Base-by-base conservation (phyloP, 805 yeast species). In the Sugiyamaella floridensis region DNA sequence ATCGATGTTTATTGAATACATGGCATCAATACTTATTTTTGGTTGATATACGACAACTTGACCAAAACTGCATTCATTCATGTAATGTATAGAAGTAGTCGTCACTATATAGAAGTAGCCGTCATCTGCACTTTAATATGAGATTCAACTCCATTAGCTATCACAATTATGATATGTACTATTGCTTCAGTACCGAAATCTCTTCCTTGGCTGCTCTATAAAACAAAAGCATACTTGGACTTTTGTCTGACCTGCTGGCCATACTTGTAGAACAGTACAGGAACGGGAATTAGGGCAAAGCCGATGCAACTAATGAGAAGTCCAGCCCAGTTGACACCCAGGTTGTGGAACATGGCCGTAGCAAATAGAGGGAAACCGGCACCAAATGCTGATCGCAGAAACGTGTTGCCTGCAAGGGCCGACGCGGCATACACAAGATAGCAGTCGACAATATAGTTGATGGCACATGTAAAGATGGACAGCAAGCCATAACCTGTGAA, bases 291-390 rank as follows among this genome's bases (percentile, higher is more conserved):
- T 69, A 87, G 63, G 1, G 69, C 74, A 2, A 72, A 69, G 0
- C 83, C 82, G 48, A 86, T 72, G 52, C 82, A 73, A n/a, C 90
- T 89, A 40, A 87, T 63, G 26, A 86, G 65, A 37, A 86, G 71
- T 57, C 92, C 90, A 1, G 95, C 92, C 92, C 92, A 86, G 60
- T 86, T 82, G 43, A 75, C 76, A 42, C 87, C 86, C 80, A 86
- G 76, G 55, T 74, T 74, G 32, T 72, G 67, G 68, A 86, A 85
- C 92, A 87, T 83, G 59, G 76, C 82, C 2, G 76, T 70, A 0
- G 89, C 86, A 64, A 86, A 87, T 52, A 86, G 71, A 47, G 89
- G 89, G 77, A 82, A 82, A 0, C 80, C 81, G 32, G 85, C 86
- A 51, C 87, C 93, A 58, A 82, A 80, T 0, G 75, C 70, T 2